phyloP scores from a whole-genome alignment of 768 basidiomycete genomes.

The Suillus decipiens region DNA sequence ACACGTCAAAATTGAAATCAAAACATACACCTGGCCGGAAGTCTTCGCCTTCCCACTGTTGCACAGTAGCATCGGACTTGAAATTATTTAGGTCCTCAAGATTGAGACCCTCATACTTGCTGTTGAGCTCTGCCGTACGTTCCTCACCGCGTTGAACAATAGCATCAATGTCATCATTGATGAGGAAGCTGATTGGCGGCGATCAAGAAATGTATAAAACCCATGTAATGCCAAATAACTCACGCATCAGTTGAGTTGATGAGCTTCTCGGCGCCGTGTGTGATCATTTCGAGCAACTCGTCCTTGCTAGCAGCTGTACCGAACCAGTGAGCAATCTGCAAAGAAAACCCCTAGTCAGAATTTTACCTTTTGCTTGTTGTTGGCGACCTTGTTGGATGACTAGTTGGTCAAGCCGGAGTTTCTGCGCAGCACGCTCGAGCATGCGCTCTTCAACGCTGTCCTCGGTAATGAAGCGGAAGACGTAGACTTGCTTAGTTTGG shows the following conservation, averaged over 20 bases:
- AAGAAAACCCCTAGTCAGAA: neutral
- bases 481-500: constrained; percentile 96
- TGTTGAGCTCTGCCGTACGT: constrained; percentile 83
- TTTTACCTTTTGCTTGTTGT: constrained; percentile 73
- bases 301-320: constrained; percentile 87
- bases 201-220: constrained; percentile 7
- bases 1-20: neutral
- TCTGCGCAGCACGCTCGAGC: constrained; percentile 93
- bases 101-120: constrained; percentile 90
- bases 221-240: constrained; percentile 25
- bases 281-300: constrained; percentile 96
- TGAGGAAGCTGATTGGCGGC: constrained; percentile 50
- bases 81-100: constrained; percentile 97
- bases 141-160: constrained; percentile 93
- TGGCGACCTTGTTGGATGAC: constrained; percentile 96
- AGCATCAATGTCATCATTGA: constrained; percentile 91
- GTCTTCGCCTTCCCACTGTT: constrained; percentile 96
- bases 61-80: constrained; percentile 88
- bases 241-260: constrained; percentile 80
- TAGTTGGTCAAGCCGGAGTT: constrained; percentile 90
- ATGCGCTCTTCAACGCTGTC: constrained; percentile 96
- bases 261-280: constrained; percentile 96
- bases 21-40: constrained; percentile 70
- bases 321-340: constrained; percentile 5
- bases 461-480: constrained; percentile 96